phyloP scores from a whole-genome alignment of 2,329 filamentous ascomycete species.

The Scolecobasidium constrictum region DNA sequence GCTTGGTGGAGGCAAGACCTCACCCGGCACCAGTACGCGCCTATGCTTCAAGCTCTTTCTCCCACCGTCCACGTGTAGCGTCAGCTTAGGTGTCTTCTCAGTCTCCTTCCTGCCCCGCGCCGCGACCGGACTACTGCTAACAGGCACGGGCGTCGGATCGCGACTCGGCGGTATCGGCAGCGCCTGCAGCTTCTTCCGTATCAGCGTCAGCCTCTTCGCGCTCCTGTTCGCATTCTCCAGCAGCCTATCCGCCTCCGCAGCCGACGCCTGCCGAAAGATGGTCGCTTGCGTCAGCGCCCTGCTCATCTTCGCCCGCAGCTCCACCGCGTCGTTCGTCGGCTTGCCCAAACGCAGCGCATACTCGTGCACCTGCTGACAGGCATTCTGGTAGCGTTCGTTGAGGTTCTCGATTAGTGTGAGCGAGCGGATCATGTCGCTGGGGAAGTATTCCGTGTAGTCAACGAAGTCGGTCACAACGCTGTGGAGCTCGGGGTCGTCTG shows the following conservation, averaged over 20 bases:
- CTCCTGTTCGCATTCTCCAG: slow-evolving; percentile 48
- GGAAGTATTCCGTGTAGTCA: slow-evolving; percentile 59
- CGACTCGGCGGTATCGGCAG: slow-evolving; percentile 49
- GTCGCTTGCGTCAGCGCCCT: slow-evolving; percentile 42
- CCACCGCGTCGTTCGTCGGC: slow-evolving; percentile 41
- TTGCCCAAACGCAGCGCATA: slow-evolving; percentile 36
- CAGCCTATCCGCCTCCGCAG: slow-evolving; percentile 44
- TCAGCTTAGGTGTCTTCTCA: slow-evolving; percentile 5
- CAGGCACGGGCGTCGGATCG: slow-evolving; percentile 43
- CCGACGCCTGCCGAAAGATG: slow-evolving; percentile 43
- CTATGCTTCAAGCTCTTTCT: slow-evolving; percentile 13
- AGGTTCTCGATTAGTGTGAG: slow-evolving; percentile 49
- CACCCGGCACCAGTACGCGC: slow-evolving; percentile 29
- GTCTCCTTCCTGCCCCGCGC: slow-evolving; percentile 20
- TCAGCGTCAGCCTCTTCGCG: slow-evolving; percentile 45
- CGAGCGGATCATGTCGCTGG: slow-evolving; percentile 52
- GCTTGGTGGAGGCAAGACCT: slow-evolving; percentile 33
- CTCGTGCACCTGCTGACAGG: slow-evolving; percentile 34
- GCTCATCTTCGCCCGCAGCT: slow-evolving; percentile 46
- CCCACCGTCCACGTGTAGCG: slow-evolving; percentile 7
- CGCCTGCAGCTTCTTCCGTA: slow-evolving; percentile 50
- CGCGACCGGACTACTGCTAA: slow-evolving; percentile 29
- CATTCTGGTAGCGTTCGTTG: slow-evolving; percentile 31
- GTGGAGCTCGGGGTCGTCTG: slow-evolving; percentile 50
- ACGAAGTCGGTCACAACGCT: slow-evolving; percentile 57